Conservation (phyloP, 2,329 filamentous ascomycete species). For the Fonsecaea pedrosoi region DNA sequence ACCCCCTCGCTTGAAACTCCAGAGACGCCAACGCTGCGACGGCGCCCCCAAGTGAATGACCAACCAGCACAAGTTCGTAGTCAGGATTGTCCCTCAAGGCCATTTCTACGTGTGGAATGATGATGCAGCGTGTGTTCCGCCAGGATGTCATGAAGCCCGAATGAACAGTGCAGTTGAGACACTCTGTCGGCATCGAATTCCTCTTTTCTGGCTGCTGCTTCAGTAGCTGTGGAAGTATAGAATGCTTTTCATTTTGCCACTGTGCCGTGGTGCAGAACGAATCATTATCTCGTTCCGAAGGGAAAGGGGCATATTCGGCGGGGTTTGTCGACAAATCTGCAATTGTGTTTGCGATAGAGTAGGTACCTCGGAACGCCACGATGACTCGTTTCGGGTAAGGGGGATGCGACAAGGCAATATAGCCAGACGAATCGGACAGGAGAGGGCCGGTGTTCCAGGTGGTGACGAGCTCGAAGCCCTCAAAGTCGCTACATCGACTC, state of each 20-base stretch:
- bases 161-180: constrained; percentile 89
- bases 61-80: constrained; percentile 79
- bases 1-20: constrained; percentile 79
- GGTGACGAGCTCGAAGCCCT: constrained; percentile 75
- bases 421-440: constrained; percentile 90
- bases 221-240: constrained; percentile 32
- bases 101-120: constrained; percentile 71
- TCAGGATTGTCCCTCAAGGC: constrained; percentile 68
- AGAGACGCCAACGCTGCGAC: constrained; percentile 86
- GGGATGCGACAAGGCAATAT: constrained; percentile 82
- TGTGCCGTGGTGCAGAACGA: constrained; percentile 33
- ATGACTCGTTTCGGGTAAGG: constrained; percentile 70
- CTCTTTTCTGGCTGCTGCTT: constrained; percentile 35
- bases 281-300: constrained; percentile 53
- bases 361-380: constrained; percentile 91
- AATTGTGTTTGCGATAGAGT: constrained; percentile 90
- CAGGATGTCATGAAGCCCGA: constrained; percentile 87
- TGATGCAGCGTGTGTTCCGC: constrained; percentile 71
- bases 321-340: constrained; percentile 87
- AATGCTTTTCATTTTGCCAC: constrained; percentile 22
- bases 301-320: constrained; percentile 90
- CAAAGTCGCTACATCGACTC: constrained; percentile 84
- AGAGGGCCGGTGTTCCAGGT: constrained; percentile 91
- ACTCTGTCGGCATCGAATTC: constrained; percentile 55
- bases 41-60: constrained; percentile 90